phyloP scores from a whole-genome alignment of 176 grass and related monocot genomes.

The Oryza australiensis region DNA sequence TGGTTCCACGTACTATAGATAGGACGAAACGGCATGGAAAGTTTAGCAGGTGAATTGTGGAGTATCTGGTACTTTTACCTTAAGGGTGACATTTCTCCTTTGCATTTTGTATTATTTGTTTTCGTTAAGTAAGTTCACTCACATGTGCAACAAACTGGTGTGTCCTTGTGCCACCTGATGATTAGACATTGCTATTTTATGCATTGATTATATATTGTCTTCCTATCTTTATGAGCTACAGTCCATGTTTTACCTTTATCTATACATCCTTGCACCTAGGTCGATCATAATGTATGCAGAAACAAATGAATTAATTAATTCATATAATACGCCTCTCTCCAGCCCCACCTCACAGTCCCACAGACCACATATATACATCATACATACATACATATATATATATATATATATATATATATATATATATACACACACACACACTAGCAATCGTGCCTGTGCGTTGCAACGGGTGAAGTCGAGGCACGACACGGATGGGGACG shows the following conservation, averaged over 20 bases:
- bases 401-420: too few species aligned
- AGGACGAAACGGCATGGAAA: too few species aligned
- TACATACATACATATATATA: not conserved
- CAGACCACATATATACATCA: not conserved
- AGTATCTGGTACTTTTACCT: too few species aligned
- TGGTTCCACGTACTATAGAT: too few species aligned
- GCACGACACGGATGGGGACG: too few species aligned
- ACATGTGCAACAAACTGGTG: not conserved
- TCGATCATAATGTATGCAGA: not conserved
- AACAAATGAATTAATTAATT: constrained; percentile 14
- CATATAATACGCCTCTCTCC: not conserved
- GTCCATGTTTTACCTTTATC: not conserved
- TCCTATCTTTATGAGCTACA: constrained; percentile 9
- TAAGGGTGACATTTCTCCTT: not conserved
- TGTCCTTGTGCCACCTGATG: not conserved
- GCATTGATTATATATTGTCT: not conserved
- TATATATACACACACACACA: too few species aligned
- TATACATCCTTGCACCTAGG: not conserved
- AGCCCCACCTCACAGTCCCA: not conserved
- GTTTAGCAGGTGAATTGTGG: too few species aligned
- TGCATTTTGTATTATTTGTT: not conserved
- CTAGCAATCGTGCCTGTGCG: too few species aligned
- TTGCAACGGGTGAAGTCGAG: too few species aligned
- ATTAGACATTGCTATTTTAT: not conserved
- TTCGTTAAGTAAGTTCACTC: not conserved